Evolutionary conservation across 352 stramenopile species (phyloP), one percentile per base, ranked within the genome.

Genomic region (Phytophthora crassamura): DNA sequence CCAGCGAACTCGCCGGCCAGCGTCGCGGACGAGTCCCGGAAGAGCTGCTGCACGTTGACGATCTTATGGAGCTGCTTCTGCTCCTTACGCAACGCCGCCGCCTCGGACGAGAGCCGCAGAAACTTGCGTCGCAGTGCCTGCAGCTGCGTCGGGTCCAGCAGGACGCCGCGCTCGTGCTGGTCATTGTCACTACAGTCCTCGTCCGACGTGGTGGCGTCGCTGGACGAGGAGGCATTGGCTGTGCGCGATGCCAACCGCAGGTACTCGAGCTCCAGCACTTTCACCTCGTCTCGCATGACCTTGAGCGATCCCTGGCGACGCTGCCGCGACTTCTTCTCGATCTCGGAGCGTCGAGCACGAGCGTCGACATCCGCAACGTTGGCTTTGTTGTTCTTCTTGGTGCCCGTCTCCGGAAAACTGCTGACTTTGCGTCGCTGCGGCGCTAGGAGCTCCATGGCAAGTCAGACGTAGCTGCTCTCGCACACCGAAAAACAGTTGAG

Each of bases 261-360:
- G 49, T 85, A 89, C 46, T 80, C 64, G 5, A 38, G 57, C 61
- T 89, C 80, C 22, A 91, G 72, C 18, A 59, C 55, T 45, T 77
- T 53, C n/a, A 89, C 54, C 47, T 89, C 74, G n/a, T 72, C 67
- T 15, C 71, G 80, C 82, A 89, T 89, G 16, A 61, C 48, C 14
- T 73, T 68, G 9, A 90, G 58, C 10, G 72, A 72, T 10, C 82
- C 69, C 73, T 83, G 62, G 22, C 75, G 78, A 18, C 82, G 73
- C 57, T 88, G 69, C 7, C 82, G 75, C 16, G 82, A 90, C 39
- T 78, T 74, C 51, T 77, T 75, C 62, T 90, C 82, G 49, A 90
- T 88, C 74, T 88, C 82, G 18, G 77, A 84, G 16, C 82, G 68
- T 2, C 75, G 57, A 5, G 77, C 72, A 15, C 82, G 82, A 1